Evolutionary conservation across 2,329 filamentous ascomycete genomes (phyloP).

Genomic region (Pseudonectria foliicola): DNA sequence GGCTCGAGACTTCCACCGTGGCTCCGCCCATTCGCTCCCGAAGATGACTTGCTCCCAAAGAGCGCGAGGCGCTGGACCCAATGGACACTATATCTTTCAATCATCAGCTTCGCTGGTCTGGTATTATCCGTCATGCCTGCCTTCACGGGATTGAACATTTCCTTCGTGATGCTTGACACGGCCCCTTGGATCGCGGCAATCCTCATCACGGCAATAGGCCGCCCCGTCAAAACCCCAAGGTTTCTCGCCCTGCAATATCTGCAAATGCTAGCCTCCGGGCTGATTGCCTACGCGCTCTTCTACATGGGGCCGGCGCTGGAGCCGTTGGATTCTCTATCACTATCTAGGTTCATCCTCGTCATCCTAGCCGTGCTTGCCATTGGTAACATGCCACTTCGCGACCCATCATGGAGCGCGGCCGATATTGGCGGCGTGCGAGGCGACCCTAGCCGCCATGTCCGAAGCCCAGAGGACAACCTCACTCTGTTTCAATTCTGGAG

Average conservation of each 20-base stretch:
- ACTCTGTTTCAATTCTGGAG: slow-evolving; percentile 78
- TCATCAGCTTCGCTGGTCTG: slow-evolving; percentile 29
- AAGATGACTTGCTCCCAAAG: slow-evolving; percentile 19
- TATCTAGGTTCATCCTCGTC: slow-evolving; percentile 16
- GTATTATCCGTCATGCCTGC: slow-evolving; percentile 25
- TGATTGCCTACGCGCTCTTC: slow-evolving; percentile 23
- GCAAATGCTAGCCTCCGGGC: slow-evolving; percentile 24
- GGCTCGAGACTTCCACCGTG: slow-evolving; percentile 30
- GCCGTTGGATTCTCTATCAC: slow-evolving; percentile 15
- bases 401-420: slow-evolving; percentile 26
- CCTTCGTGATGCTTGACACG: slow-evolving; percentile 25
- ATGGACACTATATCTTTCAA: slow-evolving; percentile 31
- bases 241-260: slow-evolving; percentile 33
- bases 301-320: slow-evolving; percentile 20
- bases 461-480: slow-evolving; percentile 71
- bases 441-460: slow-evolving; percentile 35
- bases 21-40: slow-evolving; percentile 37
- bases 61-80: slow-evolving; percentile 29
- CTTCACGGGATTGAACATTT: slow-evolving; percentile 21
- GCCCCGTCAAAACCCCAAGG: slow-evolving; percentile 36
- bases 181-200: slow-evolving; percentile 32
- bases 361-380: slow-evolving; percentile 25
- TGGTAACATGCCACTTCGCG: slow-evolving; percentile 30
- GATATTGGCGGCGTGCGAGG: slow-evolving; percentile 24
- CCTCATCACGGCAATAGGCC: slow-evolving; percentile 30